Conservation (phyloP, 2,329 filamentous ascomycete species). For the Anthostomella pinea region DNA sequence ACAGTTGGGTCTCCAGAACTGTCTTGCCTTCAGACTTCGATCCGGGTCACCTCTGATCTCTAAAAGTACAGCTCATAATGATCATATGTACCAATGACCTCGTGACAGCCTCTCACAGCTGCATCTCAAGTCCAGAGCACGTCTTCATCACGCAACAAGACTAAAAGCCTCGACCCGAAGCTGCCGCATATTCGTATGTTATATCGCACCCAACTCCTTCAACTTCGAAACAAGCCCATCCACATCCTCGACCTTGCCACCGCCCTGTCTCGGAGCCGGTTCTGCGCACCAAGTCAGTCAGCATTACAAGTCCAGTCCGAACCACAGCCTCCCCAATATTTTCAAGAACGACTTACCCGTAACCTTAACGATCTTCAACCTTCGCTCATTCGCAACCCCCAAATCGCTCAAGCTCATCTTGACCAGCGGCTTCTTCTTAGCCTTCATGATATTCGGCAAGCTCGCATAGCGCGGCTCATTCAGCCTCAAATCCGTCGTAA, state of each 20-base stretch:
- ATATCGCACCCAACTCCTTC: constrained; percentile 93
- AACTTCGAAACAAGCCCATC: constrained; percentile 90
- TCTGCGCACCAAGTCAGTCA: constrained; percentile 55
- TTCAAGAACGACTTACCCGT: constrained; percentile 64
- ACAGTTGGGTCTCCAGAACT: too few species aligned
- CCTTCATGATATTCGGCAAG: constrained; percentile 99
- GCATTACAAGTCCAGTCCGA: too few species aligned
- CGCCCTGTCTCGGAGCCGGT: constrained; percentile 82
- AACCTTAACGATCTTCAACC: constrained; percentile 89
- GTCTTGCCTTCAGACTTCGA: too few species aligned
- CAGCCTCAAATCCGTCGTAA: constrained; percentile 90
- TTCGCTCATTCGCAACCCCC: constrained; percentile 68
- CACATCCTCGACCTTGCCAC: constrained; percentile 96
- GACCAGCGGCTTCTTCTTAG: constrained; percentile 98
- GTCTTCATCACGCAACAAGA: too few species aligned
- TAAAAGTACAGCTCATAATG: too few species aligned
- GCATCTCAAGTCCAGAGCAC: too few species aligned
- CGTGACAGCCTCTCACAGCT: too few species aligned
- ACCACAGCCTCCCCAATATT: too few species aligned
- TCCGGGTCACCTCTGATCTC: too few species aligned
- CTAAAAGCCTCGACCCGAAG: neutral
- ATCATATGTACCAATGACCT: too few species aligned
- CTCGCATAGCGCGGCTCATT: constrained; percentile 95
- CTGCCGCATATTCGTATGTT: too few species aligned
- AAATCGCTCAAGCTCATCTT: constrained; percentile 86